Evolutionary conservation across 805 yeast species (phyloP).

Genomic region (Yamadazyma paraphyllophila): DNA sequence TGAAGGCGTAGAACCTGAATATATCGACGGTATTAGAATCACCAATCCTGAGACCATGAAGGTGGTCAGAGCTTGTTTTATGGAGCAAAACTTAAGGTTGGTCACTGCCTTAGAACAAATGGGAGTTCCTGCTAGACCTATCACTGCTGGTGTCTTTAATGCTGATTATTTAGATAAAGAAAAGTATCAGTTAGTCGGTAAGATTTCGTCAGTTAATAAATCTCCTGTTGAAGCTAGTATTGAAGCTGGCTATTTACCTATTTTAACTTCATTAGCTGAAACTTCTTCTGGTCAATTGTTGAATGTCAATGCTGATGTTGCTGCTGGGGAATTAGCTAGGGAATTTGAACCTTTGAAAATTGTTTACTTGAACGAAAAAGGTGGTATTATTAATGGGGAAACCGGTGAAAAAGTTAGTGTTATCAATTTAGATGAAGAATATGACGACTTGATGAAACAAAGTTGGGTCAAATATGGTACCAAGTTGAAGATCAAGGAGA

Average conservation of each 20-base stretch:
- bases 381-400: slow-evolving; percentile 91
- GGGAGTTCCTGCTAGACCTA: slow-evolving; percentile 98
- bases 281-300: slow-evolving; percentile 94
- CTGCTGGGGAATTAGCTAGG: slow-evolving; percentile 96
- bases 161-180: slow-evolving; percentile 90
- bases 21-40: slow-evolving; percentile 93
- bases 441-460: slow-evolving; percentile 83
- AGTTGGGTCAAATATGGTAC: slow-evolving; percentile 99
- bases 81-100: slow-evolving; percentile 90
- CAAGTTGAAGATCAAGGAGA: slow-evolving; percentile 93
- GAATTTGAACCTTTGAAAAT: slow-evolving; percentile 96
- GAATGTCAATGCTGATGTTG: slow-evolving; percentile 98
- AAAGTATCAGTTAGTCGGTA: slow-evolving; percentile 90
- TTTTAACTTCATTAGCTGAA: slow-evolving; percentile 94
- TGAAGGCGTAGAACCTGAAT: slow-evolving; percentile 94
- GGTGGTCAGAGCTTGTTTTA: slow-evolving; percentile 91
- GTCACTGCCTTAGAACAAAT: slow-evolving; percentile 94
- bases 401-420: slow-evolving; percentile 87
- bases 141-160: slow-evolving; percentile 94
- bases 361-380: slow-evolving; percentile 94
- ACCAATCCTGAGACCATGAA: slow-evolving; percentile 94
- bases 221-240: slow-evolving; percentile 88
- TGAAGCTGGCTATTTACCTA: slow-evolving; percentile 94
- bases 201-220: slow-evolving; percentile 81
- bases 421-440: slow-evolving; percentile 95